Base-by-base conservation (phyloP, 495 filamentous ascomycete species). In the Aspergillus conjunctus region DNA sequence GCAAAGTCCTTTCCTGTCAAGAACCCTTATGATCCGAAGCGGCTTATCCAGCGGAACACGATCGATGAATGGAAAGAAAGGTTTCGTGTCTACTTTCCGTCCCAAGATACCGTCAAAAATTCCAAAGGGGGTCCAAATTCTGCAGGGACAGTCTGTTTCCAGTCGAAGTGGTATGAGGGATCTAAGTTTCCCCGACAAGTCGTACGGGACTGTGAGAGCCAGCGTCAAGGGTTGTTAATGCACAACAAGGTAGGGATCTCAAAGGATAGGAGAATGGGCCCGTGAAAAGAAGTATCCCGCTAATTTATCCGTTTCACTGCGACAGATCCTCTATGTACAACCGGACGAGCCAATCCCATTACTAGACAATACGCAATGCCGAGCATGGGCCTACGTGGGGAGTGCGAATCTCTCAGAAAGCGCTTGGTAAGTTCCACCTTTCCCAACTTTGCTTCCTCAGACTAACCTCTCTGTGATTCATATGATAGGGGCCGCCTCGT, bases 321-420 rank as follows among this genome's bases (percentile, higher is more conserved):
- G 48, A 7, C 46, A 84, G 79, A 76, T 95, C 39, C 74, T 94
- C 37, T 90, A 87, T 60, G 88, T 87, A 7, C 79, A 84, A 11
- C 83, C 79, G 15, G 66, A 78, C 15, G 67, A 74, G 8, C 65
- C 75, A 11, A 69, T 77, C 0, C 39, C 49, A 0, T 50, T 77
- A 51, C 44, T 63, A 1, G 61, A 73, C 32, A 64, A 55, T 26
- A 63, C 54, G 0, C 53, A 65, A 43, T 73, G 73, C 44, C 63
- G 57, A 14, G 79, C 86, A 9, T 98, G 90, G 85, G 89, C 83
- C 0, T 98, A 98, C 67, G 77, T 96, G n/a, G 94, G 94, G 17
- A 94, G 90, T 62, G 91, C 91, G 1, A 98, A 98, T 72, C 67
- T 96, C 8, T 93, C 91, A 0, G 92, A 97, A 72, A 92, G 89